These are phyloP conservation scores for Mortierella sp. DNA, from an alignment of 371 early-diverging fungal species.

Conservation along the genomic window DNA sequence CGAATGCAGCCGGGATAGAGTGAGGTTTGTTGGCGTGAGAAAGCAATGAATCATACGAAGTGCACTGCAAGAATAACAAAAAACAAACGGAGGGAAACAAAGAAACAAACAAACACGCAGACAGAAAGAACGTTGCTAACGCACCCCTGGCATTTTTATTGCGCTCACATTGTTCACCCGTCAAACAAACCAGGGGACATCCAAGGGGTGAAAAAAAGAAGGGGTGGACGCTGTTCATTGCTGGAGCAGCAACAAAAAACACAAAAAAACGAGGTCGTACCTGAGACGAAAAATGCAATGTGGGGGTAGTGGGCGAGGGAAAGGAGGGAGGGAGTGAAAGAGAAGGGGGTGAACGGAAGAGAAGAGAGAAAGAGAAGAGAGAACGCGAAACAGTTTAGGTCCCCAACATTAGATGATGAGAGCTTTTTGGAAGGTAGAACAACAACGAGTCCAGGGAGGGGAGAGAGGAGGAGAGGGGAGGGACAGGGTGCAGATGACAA, in stretches of 20 bases:
- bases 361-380: background rate
- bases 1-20: background rate
- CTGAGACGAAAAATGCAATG: constrained; percentile 3
- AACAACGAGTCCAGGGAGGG: background rate
- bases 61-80: background rate
- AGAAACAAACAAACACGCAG: background rate
- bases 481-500: background rate
- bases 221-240: background rate
- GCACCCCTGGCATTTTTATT: background rate
- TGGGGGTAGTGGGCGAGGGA: background rate
- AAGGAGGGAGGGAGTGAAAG: background rate
- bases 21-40: background rate
- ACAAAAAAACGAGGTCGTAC: background rate
- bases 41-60: too few relatives aligned
- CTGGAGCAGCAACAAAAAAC: background rate
- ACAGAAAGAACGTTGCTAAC: constrained; percentile 9
- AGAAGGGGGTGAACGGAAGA: background rate
- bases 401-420: constrained; percentile 14
- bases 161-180: background rate
- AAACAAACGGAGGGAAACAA: background rate
- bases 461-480: background rate
- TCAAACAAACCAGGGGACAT: constrained; percentile 2
- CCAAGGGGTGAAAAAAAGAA: background rate
- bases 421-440: background rate
- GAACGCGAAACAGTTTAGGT: constrained; percentile 9